These are phyloP conservation scores for Linnemannia zychae DNA, from an alignment of 192 early-diverging fungal species.

Conservation along the genomic window DNA sequence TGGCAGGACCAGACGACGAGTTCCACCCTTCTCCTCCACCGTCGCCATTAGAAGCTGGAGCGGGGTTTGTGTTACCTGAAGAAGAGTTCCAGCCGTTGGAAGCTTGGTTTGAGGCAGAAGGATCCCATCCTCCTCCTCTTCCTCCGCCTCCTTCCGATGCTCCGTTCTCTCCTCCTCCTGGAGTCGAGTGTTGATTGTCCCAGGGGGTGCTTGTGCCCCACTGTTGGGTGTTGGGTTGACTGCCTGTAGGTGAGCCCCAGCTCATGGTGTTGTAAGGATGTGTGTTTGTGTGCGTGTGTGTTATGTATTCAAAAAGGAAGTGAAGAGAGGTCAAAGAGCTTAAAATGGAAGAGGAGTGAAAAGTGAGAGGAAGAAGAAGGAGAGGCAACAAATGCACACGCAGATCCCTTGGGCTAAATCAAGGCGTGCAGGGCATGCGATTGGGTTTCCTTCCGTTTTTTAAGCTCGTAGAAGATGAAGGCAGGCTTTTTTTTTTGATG, in stretches of 20 bases:
- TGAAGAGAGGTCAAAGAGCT: background rate
- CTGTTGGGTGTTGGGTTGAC: background rate
- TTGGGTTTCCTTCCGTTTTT: background rate
- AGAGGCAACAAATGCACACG: background rate
- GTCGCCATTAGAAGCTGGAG: background rate
- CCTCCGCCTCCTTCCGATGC: background rate
- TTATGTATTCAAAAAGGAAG: background rate
- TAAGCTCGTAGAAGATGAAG: too few relatives aligned
- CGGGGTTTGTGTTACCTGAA: background rate
- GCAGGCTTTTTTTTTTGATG: too few relatives aligned
- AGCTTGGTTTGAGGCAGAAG: background rate
- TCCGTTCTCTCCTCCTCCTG: background rate
- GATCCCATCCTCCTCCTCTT: background rate
- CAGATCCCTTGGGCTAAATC: background rate
- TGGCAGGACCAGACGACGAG: background rate
- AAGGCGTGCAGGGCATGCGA: background rate
- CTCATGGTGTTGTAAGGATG: background rate
- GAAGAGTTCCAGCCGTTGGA: background rate
- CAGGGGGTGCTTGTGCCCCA: background rate
- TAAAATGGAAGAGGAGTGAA: background rate
- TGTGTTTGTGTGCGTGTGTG: background rate
- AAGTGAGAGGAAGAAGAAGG: background rate
- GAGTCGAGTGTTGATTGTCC: background rate
- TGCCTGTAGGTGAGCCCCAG: background rate
- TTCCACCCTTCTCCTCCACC: background rate